phyloP scores from a whole-genome alignment of 1,284 basidiomycete genomes.

The Mycena citricolor region DNA sequence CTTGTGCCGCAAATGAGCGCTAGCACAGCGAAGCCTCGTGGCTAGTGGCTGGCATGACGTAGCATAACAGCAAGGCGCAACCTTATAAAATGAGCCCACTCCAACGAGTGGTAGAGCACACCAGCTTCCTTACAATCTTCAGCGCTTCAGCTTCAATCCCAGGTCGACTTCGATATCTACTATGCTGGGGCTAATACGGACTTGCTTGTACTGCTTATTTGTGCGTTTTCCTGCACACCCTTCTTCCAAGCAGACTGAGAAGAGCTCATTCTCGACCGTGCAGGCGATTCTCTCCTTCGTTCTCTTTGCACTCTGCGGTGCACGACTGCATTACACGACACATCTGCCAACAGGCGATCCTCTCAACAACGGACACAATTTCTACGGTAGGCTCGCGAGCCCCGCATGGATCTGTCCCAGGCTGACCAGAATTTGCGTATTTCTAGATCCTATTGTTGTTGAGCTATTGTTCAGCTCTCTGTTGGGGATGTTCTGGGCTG shows the following conservation, averaged over 20 bases:
- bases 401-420: too few species aligned
- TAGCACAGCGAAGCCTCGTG: too few species aligned
- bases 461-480: slow-evolving; percentile 64
- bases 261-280: neutral
- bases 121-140: too few species aligned
- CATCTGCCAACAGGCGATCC: slow-evolving; percentile 60
- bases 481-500: slow-evolving; percentile 60
- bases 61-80: too few species aligned
- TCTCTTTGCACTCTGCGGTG: slow-evolving; percentile 60
- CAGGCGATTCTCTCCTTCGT: slow-evolving; percentile 60
- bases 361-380: slow-evolving; percentile 55
- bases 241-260: neutral
- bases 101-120: too few species aligned
- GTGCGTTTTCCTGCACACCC: slow-evolving; percentile 7
- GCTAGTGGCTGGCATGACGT: too few species aligned
- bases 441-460: slow-evolving; percentile 62
- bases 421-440: neutral
- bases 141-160: too few species aligned
- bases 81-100: too few species aligned
- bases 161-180: too few species aligned
- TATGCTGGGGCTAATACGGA: slow-evolving; percentile 21
- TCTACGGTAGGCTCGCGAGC: slow-evolving; percentile 54
- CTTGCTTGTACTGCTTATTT: slow-evolving; percentile 18
- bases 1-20: too few species aligned
- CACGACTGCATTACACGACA: slow-evolving; percentile 66